Conservation (phyloP, 202 grass and related monocot genomes). For the Musa balbisiana region DNA sequence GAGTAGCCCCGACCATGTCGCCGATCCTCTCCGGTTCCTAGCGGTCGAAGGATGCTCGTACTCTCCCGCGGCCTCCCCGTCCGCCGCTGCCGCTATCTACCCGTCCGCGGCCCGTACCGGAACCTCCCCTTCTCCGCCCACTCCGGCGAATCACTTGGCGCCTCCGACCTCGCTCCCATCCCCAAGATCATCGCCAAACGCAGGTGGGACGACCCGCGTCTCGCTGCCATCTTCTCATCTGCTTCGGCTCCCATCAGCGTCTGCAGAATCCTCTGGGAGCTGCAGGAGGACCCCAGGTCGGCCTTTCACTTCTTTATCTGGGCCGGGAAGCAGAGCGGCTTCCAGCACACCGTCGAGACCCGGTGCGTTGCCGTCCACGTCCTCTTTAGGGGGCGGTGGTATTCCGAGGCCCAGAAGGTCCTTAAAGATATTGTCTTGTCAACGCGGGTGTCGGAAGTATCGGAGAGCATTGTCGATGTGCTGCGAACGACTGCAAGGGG, state of each 20-base stretch:
- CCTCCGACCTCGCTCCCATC: not conserved
- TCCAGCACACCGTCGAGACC: conserved; percentile 30
- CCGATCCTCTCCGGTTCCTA: not conserved
- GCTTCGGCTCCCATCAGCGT: conserved; percentile 29
- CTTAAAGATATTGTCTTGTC: conserved; percentile 36
- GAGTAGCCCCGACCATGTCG: not conserved
- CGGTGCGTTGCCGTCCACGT: conserved; percentile 45
- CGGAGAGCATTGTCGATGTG: conserved; percentile 44
- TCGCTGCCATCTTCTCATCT: conserved; percentile 12
- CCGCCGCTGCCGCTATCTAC: conserved; percentile 23
- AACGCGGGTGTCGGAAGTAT: conserved; percentile 14
- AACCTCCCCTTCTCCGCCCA: not conserved
- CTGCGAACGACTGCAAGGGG: conserved; percentile 31
- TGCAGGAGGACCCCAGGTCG: conserved; percentile 31
- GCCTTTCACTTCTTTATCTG: conserved; percentile 37
- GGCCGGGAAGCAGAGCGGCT: conserved; percentile 34
- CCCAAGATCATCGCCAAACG: not conserved
- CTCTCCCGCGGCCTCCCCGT: conserved; percentile 5
- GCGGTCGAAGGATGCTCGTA: conserved; percentile 19
- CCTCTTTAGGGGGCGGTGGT: conserved; percentile 45
- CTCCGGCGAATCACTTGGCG: conserved; percentile 9
- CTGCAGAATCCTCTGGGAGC: conserved; percentile 31
- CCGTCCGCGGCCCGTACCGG: conserved; percentile 15
- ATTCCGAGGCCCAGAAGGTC: conserved; percentile 46
- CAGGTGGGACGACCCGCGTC: conserved; percentile 19